These are phyloP conservation scores for Myotisia sp. DNA, from an alignment of 2,329 filamentous ascomycete genomes.

Conservation along the genomic window DNA sequence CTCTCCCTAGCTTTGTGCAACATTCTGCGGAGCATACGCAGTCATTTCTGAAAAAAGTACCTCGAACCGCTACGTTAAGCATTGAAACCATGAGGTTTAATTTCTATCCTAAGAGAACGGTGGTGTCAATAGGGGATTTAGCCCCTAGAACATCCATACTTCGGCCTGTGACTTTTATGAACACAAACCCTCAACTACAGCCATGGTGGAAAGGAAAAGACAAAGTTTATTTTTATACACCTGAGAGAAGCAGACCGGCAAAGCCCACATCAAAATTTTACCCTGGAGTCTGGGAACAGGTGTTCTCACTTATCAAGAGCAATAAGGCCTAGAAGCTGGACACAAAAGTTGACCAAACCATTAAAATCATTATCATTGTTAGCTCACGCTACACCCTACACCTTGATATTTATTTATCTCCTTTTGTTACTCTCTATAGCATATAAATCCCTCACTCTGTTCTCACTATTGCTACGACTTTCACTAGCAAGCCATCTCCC, in stretches of 20 bases:
- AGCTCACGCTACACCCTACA: neutral
- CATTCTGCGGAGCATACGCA: constrained; percentile 38
- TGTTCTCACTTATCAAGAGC: constrained; percentile 28
- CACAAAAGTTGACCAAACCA: neutral
- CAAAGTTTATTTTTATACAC: constrained; percentile 28
- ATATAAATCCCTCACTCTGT: neutral
- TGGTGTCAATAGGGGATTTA: constrained; percentile 31
- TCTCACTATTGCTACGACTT: neutral
- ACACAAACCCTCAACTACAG: constrained; percentile 22
- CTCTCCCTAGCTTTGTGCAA: constrained; percentile 52
- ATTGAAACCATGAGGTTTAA: constrained; percentile 35
- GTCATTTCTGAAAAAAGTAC: constrained; percentile 32
- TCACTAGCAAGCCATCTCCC: too few relatives aligned
- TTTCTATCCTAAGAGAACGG: constrained; percentile 28
- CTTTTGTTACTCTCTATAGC: neutral
- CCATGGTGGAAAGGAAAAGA: constrained; percentile 26
- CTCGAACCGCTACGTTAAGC: constrained; percentile 29
- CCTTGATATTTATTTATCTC: neutral
- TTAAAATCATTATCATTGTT: neutral
- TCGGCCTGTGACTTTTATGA: constrained; percentile 30
- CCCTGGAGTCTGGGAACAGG: constrained; percentile 31
- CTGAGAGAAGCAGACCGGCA: constrained; percentile 25
- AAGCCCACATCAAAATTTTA: constrained; percentile 26
- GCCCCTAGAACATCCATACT: constrained; percentile 21
- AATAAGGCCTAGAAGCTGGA: constrained; percentile 6